Base-by-base conservation (phyloP, 108 stramenopile species). In the Skeletonema menzelii region DNA sequence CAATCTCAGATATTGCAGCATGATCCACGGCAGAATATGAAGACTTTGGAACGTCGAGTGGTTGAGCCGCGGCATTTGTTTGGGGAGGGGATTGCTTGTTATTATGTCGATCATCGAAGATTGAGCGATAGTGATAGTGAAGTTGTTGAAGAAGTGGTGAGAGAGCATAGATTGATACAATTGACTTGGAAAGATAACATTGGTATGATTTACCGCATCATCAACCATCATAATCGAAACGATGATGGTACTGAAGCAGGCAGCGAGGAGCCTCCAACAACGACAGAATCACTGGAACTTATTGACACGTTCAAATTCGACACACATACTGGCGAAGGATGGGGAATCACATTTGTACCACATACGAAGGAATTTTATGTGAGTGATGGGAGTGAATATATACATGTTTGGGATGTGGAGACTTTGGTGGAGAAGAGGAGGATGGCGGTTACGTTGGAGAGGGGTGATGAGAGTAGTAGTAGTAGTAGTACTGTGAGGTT, bases 291-390 rank as follows among this genome's bases (percentile, higher is more conserved):
- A 26, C 35, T 90, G 47, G 38, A 75, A 34, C 30, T 69, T 12
- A 27, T 86, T 4, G 2, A 55, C 32, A 56, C 81, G 49, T 56
- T 86, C 67, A 40, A 22, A 11, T 89, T 65, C 46, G 69, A 86
- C 19, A 87, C 84, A 8, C 63, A 75, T 49, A 90, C 82, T 1
- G 65, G 66, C 8, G 88, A 95, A 71, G 94, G 91, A 20, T 95
- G 94, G 94, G 94, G 94, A 6, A 89, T 95, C 38, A 88, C 94
- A 28, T 92, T 82, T 66, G 67, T 84, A 42, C 77, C 84, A 12
- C 34, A 70, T 13, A 65, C 67, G 31, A 64, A 84, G 24, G 77
- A 85, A 20, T 91, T 95, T 55, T 77, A 84, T 62, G 88, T 95
- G 0, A 89, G 79, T 42, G 94, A 95, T 75, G 94, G 94, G 31